phyloP scores from a whole-genome alignment of 257 asterid species.

The Petunia secreta region DNA sequence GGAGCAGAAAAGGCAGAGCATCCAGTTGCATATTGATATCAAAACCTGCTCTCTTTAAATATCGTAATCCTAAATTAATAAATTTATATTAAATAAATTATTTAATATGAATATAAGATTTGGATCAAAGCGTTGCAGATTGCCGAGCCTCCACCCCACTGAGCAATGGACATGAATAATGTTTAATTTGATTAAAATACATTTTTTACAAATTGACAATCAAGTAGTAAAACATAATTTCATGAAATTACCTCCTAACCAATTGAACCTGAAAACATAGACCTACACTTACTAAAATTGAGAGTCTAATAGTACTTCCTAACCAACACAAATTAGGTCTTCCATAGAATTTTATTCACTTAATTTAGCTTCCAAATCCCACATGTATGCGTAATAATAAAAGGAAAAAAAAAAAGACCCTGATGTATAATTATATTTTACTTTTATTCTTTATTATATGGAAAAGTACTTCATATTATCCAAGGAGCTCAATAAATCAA shows the following conservation, averaged over 20 bases:
- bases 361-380: not conserved
- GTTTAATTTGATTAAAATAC: not conserved
- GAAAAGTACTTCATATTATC: not conserved
- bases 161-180: no score
- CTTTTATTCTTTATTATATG: not conserved
- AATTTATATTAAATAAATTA: no score
- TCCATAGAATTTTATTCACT: not conserved
- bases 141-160: no score
- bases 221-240: not conserved
- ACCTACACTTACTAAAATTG: no score
- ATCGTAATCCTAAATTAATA: no score
- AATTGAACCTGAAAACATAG: not conserved
- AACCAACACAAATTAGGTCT: not conserved
- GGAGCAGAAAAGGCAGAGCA: no score
- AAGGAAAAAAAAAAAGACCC: not conserved
- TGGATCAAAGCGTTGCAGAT: no score
- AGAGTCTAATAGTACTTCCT: not conserved
- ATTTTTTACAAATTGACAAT: not conserved
- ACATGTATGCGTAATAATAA: no score
- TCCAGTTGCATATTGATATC: no score
- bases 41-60: no score
- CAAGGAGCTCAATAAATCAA: not conserved
- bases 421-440: not conserved
- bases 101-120: no score
- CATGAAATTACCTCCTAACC: no score